Conservation (phyloP, 2,329 filamentous ascomycete genomes). For the Penicillium sumatraense region DNA sequence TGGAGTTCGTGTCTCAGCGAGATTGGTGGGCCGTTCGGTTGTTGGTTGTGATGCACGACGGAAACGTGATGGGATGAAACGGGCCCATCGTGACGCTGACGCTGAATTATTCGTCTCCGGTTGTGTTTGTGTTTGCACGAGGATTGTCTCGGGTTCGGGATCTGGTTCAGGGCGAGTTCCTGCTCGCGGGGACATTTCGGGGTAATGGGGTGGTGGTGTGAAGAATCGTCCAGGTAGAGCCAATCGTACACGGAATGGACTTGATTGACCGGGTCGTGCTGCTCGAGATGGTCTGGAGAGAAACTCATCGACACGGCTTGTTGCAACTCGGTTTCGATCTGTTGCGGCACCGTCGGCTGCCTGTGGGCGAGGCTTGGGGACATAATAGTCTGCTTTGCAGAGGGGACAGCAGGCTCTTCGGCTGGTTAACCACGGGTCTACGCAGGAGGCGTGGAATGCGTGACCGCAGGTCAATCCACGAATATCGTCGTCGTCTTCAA, state of each 20-base stretch:
- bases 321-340: conserved; percentile 33
- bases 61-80: conserved; percentile 22
- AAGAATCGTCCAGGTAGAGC: conserved; percentile 44
- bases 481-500: conserved; percentile 95
- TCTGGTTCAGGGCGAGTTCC: conserved; percentile 4
- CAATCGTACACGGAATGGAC: conserved; percentile 39
- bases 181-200: conserved; percentile 16
- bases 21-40: too few species aligned
- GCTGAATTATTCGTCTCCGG: background rate
- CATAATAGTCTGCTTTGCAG: conserved; percentile 97
- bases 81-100: conserved; percentile 15
- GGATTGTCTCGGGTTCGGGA: too few species aligned
- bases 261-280: conserved; percentile 39
- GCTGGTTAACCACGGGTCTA: conserved; percentile 96
- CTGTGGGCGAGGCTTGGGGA: conserved; percentile 82
- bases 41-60: conserved; percentile 8
- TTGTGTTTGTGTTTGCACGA: background rate
- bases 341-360: conserved; percentile 37
- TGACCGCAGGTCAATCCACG: conserved; percentile 95
- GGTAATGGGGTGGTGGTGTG: conserved; percentile 31
- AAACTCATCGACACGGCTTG: conserved; percentile 29
- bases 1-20: conserved; percentile 21
- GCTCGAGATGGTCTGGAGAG: conserved; percentile 38
- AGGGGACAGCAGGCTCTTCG: conserved; percentile 93
- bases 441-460: conserved; percentile 92